Base-by-base conservation (phyloP, 192 early-diverging fungal genomes). In the Gigaspora rosea region DNA sequence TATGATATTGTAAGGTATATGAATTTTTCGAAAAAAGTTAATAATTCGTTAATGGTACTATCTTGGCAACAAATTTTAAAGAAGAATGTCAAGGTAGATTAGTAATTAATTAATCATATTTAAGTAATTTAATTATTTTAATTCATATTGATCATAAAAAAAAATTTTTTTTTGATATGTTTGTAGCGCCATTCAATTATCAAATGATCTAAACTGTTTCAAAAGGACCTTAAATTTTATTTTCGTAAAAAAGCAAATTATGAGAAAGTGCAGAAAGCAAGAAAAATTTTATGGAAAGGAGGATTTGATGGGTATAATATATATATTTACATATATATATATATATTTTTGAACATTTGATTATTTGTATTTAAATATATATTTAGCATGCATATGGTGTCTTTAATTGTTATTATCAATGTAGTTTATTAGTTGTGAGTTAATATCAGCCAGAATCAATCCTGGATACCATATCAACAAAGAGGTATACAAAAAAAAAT, bases 371-470 rank as follows among this genome's bases (percentile, higher is more conserved):
- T n/a, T n/a, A n/a, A n/a, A n/a, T n/a, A n/a, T n/a, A n/a, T n/a
- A n/a, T n/a, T n/a, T n/a, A n/a, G n/a, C n/a, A n/a, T n/a, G n/a
- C n/a, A n/a, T n/a, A n/a, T n/a, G n/a, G n/a, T n/a, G n/a, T n/a
- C n/a, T n/a, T n/a, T n/a, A n/a, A n/a, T n/a, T n/a, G n/a, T n/a
- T n/a, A n/a, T n/a, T n/a, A n/a, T n/a, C n/a, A n/a, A n/a, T n/a
- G n/a, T n/a, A n/a, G n/a, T n/a, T 84, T 99, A 15, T 79, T 98
- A 16, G 79, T 97, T 33, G 93, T 94, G 7, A 93, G 94, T 9
- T 88, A 91, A 68, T 96, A 91, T 81, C 86, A 91, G 62, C 83
- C 91, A 6, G 85, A 86, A 69, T 91, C 92, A 9, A 87, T 97
- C 16, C 75, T 98, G 10, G 85, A 91, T 97, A 97, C 82, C 87